Evolutionary conservation across 2,329 filamentous ascomycete genomes (phyloP).

Genomic region (Fusarium anguioides): DNA sequence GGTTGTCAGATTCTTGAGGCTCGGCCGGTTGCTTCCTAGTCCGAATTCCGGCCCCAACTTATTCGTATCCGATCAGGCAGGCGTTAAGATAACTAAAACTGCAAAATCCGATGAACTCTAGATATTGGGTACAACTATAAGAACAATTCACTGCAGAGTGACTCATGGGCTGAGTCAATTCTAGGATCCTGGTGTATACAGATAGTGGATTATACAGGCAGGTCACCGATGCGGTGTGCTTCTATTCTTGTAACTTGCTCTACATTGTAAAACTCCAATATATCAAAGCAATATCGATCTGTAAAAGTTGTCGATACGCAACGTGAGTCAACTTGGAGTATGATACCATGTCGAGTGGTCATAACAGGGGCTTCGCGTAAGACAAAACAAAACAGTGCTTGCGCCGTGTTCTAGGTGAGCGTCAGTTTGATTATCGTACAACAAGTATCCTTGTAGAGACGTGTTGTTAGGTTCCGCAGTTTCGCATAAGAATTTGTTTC

Average conservation of each 20-base stretch:
- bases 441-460: neutral
- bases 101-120: neutral
- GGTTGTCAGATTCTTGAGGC: neutral
- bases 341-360: neutral
- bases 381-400: neutral
- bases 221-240: neutral
- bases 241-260: neutral
- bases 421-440: constrained; percentile 6
- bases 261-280: neutral
- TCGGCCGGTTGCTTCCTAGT: constrained; percentile 1
- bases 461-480: neutral
- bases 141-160: neutral
- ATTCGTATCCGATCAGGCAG: constrained; percentile 5
- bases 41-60: constrained; percentile 17
- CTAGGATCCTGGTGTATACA: neutral
- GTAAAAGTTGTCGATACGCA: neutral
- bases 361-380: neutral
- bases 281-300: neutral
- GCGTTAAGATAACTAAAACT: no score
- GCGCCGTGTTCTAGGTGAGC: neutral
- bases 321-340: neutral
- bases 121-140: no score
- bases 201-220: neutral
- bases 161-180: neutral
- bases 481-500: constrained; percentile 10